Evolutionary conservation across 805 yeast genomes (phyloP).

Genomic region (Sugiyamaella boreocaroliniensis): DNA sequence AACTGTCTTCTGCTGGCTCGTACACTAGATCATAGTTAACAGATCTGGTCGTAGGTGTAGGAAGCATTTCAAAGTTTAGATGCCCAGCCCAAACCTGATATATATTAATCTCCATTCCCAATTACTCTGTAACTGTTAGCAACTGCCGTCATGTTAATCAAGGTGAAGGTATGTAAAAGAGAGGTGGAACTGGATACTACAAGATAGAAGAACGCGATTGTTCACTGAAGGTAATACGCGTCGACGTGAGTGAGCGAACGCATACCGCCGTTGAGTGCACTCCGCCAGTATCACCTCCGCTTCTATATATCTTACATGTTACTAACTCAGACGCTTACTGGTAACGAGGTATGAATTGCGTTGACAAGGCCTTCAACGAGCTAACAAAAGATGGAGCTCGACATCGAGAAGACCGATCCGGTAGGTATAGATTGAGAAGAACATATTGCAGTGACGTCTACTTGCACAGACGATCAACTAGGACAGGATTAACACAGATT

Average conservation of each 20-base stretch:
- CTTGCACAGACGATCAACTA: no score
- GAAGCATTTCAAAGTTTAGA: conserved; percentile 48
- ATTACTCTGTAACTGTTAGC: neutral
- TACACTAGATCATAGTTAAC: conserved; percentile 70
- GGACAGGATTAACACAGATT: conserved; percentile 32
- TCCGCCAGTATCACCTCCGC: no score
- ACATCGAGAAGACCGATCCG: conserved; percentile 61
- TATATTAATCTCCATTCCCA: neutral
- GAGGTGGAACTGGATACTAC: no score
- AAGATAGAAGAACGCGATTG: no score
- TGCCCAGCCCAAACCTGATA: neutral
- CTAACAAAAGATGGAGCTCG: conserved; percentile 50
- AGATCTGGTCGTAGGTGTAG: conserved; percentile 60
- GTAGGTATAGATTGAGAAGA: conserved; percentile 30
- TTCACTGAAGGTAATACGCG: conserved; percentile 20
- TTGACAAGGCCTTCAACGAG: neutral
- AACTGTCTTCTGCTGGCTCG: conserved; percentile 94
- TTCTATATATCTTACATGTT: no score
- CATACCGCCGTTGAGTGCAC: no score
- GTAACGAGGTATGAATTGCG: conserved; percentile 51
- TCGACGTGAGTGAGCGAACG: conserved; percentile 45
- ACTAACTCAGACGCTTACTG: conserved; percentile 54
- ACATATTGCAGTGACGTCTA: no score
- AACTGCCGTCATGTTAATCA: conserved; percentile 47
- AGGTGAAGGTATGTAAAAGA: conserved; percentile 45